A percentile compares a stretch with the other conserved stretches of the same genome.
phyloP scores from a whole-genome alignment of 2,329 filamentous ascomycete species.

The Onygenales sp. region DNA sequence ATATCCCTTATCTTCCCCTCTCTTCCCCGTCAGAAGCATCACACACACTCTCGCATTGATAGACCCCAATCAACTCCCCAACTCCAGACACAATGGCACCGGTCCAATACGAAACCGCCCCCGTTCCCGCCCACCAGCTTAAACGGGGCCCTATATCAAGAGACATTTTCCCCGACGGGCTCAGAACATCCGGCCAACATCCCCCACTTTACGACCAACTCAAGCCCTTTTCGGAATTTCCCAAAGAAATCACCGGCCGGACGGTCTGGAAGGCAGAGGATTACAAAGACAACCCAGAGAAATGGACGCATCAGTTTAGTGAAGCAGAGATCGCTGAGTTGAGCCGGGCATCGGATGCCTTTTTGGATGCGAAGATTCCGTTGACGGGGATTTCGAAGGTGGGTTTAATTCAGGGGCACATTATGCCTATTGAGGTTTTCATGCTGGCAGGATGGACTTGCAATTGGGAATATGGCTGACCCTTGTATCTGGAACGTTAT shows the following conservation, averaged over 20 bases:
- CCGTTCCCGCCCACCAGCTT: slow-evolving; percentile 2
- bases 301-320: slow-evolving; percentile 65
- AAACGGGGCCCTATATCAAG: slow-evolving; percentile 2
- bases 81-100: slow-evolving; percentile 9
- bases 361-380: slow-evolving; percentile 55
- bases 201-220: slow-evolving; percentile 57
- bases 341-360: slow-evolving; percentile 56
- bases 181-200: slow-evolving; percentile 64
- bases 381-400: slow-evolving; percentile 62
- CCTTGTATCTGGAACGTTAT: not conserved
- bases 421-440: not conserved
- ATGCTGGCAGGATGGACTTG: not conserved
- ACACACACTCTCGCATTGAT: not conserved
- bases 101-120: slow-evolving; percentile 9
- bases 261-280: slow-evolving; percentile 65
- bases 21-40: no score
- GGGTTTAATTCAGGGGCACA: not conserved
- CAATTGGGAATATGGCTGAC: not conserved
- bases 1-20: no score
- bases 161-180: slow-evolving; percentile 52
- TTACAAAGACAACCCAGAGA: slow-evolving; percentile 52
- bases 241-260: slow-evolving; percentile 58
- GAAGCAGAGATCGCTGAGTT: slow-evolving; percentile 59
- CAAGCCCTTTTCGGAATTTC: slow-evolving; percentile 60
- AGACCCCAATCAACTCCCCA: not conserved